Conservation (phyloP, 257 asterid species). For the Lycium ferocissimum region DNA sequence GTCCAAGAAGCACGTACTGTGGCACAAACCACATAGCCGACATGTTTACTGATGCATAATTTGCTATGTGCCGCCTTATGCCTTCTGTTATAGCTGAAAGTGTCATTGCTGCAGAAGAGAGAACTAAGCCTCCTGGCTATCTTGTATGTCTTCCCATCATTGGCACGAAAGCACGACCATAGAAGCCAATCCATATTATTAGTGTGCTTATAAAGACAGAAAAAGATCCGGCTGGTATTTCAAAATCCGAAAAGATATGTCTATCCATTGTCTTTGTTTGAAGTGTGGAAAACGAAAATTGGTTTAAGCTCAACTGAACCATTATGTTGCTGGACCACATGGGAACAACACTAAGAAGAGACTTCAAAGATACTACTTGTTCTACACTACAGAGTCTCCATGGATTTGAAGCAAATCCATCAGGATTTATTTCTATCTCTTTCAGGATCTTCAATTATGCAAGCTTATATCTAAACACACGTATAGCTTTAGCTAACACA, state of each 20-base stretch:
- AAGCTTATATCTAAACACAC: conserved; percentile 36
- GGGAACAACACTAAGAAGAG: conserved; percentile 34
- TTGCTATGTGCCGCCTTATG: conserved; percentile 17
- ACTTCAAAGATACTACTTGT: conserved; percentile 33
- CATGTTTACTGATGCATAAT: conserved; percentile 27
- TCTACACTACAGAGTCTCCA: conserved; percentile 36
- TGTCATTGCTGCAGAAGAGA: conserved; percentile 29
- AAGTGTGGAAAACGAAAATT: conserved; percentile 22
- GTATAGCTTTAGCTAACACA: not conserved
- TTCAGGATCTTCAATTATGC: conserved; percentile 35
- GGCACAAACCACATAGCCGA: conserved; percentile 43
- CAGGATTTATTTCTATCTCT: conserved; percentile 28
- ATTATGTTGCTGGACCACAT: conserved; percentile 37
- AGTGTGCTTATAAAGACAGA: conserved; percentile 20
- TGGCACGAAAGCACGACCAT: conserved; percentile 30
- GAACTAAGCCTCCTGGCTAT: conserved; percentile 24
- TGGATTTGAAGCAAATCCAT: conserved; percentile 32
- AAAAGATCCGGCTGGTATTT: conserved; percentile 43
- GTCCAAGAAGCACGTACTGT: conserved; percentile 30
- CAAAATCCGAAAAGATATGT: conserved; percentile 33
- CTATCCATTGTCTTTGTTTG: conserved; percentile 28
- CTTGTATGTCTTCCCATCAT: conserved; percentile 16
- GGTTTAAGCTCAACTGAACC: conserved; percentile 20
- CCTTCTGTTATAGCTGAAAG: conserved; percentile 31
- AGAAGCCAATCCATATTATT: conserved; percentile 27